Percentiles rank a stretch among this genome's conserved stretches.
phyloP scores from a whole-genome alignment of 371 early-diverging fungal species.

The Syncephalastrum sp. region DNA sequence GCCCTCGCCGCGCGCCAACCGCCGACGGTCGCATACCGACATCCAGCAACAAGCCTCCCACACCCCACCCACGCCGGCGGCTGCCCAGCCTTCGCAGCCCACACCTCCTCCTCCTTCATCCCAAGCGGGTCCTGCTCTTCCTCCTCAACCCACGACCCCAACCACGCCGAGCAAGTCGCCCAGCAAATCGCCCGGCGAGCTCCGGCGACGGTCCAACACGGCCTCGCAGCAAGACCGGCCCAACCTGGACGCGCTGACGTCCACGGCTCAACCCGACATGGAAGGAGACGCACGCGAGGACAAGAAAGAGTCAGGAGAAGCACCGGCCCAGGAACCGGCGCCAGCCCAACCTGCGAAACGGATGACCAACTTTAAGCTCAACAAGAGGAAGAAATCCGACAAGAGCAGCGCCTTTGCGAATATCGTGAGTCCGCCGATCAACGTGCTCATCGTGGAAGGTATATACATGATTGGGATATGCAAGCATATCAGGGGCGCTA shows the following conservation, averaged over 20 bases:
- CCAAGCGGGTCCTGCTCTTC: background rate
- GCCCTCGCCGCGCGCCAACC: background rate
- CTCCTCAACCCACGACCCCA: background rate
- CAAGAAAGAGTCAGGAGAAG: too few species aligned
- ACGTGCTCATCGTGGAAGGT: conserved; percentile 84
- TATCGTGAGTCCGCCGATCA: conserved; percentile 65
- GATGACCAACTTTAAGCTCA: conserved; percentile 33
- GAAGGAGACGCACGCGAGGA: conserved; percentile 90
- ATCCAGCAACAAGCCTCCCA: background rate
- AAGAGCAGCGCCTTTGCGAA: conserved; percentile 24
- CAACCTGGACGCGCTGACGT: background rate
- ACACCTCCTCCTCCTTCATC: background rate
- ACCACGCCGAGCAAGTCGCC: background rate
- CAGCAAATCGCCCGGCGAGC: background rate
- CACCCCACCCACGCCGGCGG: background rate
- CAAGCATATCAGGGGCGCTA: too few species aligned
- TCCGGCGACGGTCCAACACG: background rate
- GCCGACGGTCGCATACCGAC: too few species aligned
- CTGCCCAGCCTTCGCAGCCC: background rate
- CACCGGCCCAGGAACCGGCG: too few species aligned
- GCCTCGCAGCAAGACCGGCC: background rate
- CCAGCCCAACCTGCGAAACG: background rate
- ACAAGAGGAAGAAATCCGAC: conserved; percentile 37
- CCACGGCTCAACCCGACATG: conserved; percentile 93
- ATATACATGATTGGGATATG: conserved; percentile 6